Conservation (phyloP, 2,329 filamentous ascomycete genomes). For the Scleromitrula shiraiana region DNA sequence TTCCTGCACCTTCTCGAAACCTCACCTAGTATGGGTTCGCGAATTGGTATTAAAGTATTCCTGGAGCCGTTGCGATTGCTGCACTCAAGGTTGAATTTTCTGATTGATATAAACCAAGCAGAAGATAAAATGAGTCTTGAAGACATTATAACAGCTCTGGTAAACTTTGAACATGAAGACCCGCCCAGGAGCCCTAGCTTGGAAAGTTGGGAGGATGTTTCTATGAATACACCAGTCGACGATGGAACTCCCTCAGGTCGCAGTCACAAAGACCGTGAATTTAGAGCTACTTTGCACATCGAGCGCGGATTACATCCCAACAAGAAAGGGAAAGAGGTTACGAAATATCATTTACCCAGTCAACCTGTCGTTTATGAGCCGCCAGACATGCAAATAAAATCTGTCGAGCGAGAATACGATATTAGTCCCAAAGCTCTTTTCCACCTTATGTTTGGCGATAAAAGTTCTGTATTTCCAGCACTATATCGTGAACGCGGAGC, state of each 20-base stretch:
- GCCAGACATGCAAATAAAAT: conserved; percentile 66
- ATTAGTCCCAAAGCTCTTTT: conserved; percentile 92
- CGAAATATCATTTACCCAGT: conserved; percentile 72
- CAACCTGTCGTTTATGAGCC: conserved; percentile 80
- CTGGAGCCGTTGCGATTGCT: conserved; percentile 78
- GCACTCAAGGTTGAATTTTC: conserved; percentile 73
- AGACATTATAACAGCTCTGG: conserved; percentile 61
- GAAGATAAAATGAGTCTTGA: conserved; percentile 62
- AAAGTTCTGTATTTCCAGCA: conserved; percentile 72
- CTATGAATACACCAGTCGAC: conserved; percentile 51
- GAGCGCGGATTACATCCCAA: conserved; percentile 51
- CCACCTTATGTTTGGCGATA: conserved; percentile 93
- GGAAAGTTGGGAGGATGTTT: conserved; percentile 88
- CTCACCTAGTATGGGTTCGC: conserved; percentile 17
- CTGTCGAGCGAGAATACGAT: conserved; percentile 75
- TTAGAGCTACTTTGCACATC: conserved; percentile 51
- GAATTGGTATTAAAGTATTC: conserved; percentile 87
- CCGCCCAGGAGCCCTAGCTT: conserved; percentile 60
- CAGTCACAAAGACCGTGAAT: conserved; percentile 37
- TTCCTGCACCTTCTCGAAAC: conserved; percentile 60
- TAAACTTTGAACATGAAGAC: conserved; percentile 62
- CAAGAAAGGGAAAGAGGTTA: conserved; percentile 24
- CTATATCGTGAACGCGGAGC: conserved; percentile 57
- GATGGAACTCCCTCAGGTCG: conserved; percentile 40
- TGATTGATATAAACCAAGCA: conserved; percentile 72